phyloP scores from a whole-genome alignment of 352 stramenopile genomes.

The Phytophthora hibernalis region DNA sequence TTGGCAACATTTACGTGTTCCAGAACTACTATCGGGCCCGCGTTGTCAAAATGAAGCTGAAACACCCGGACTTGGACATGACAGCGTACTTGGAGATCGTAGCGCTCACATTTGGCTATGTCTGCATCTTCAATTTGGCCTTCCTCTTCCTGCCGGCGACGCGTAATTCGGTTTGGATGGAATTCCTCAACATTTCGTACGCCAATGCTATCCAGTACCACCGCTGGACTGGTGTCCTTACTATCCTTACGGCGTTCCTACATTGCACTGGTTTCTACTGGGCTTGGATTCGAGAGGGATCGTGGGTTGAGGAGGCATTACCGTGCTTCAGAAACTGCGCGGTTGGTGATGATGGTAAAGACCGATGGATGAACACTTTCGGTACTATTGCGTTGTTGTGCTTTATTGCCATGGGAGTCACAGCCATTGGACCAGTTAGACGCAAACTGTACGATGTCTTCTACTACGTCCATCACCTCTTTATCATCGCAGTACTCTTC shows the following conservation, averaged over 20 bases:
- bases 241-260: slow-evolving; percentile 34
- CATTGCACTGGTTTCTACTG: slow-evolving; percentile 39
- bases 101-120: slow-evolving; percentile 35
- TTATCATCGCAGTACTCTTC: slow-evolving; percentile 40
- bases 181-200: slow-evolving; percentile 55
- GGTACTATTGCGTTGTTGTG: slow-evolving; percentile 38
- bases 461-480: slow-evolving; percentile 48
- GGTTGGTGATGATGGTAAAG: slow-evolving; percentile 25
- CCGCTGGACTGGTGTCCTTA: slow-evolving; percentile 41
- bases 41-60: background rate
- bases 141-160: slow-evolving; percentile 51
- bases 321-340: slow-evolving; percentile 49
- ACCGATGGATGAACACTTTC: slow-evolving; percentile 49
- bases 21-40: slow-evolving; percentile 17
- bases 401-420: slow-evolving; percentile 43
- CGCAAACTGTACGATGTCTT: slow-evolving; percentile 41
- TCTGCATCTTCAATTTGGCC: slow-evolving; percentile 46
- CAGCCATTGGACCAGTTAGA: slow-evolving; percentile 36
- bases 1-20: slow-evolving; percentile 43
- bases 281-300: slow-evolving; percentile 27
- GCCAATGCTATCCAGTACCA: slow-evolving; percentile 53
- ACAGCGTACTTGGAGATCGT: slow-evolving; percentile 31
- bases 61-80: slow-evolving; percentile 8
- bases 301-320: slow-evolving; percentile 24
- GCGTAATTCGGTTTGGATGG: slow-evolving; percentile 52